These are phyloP conservation scores for Paratinospora sagittata DNA, from an alignment of 164 flowering plant genomes.

Conservation along the genomic window DNA sequence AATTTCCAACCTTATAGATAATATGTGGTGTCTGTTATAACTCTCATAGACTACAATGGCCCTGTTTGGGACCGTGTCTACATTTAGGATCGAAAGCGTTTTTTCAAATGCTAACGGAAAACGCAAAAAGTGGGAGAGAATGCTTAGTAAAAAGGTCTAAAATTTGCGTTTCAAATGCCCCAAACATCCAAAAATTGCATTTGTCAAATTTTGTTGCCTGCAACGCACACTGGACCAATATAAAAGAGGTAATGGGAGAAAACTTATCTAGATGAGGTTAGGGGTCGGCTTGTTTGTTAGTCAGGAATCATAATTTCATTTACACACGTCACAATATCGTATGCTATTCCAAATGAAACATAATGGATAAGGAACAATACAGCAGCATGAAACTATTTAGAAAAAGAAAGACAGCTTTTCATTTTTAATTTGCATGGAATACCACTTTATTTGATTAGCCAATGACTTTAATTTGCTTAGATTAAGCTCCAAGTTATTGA, in stretches of 20 bases:
- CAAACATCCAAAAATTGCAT: too few species aligned
- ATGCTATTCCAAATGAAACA: neutral
- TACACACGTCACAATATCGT: neutral
- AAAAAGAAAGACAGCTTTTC: neutral
- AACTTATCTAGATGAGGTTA: neutral
- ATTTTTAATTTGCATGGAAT: neutral
- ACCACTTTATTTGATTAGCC: neutral
- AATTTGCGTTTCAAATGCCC: too few species aligned
- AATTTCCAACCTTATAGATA: too few species aligned
- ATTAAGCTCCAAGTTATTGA: constrained; percentile 1
- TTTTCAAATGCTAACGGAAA: too few species aligned
- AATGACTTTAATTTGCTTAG: constrained; percentile 1
- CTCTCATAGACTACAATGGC: too few species aligned
- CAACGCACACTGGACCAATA: too few species aligned
- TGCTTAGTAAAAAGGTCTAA: too few species aligned
- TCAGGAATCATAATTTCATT: neutral
- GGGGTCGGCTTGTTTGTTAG: neutral
- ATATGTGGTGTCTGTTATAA: too few species aligned
- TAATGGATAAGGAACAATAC: neutral
- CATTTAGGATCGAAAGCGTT: too few species aligned
- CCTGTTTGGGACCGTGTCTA: too few species aligned
- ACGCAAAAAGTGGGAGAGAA: too few species aligned
- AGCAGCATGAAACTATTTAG: neutral
- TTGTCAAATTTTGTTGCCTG: too few species aligned
- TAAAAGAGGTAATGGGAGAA: neutral